A percentile compares a stretch with the other conserved stretches of the same genome.
These are phyloP conservation scores for Orobanche coerulescens DNA, from an alignment of 257 asterid species.

Conservation along the genomic window DNA sequence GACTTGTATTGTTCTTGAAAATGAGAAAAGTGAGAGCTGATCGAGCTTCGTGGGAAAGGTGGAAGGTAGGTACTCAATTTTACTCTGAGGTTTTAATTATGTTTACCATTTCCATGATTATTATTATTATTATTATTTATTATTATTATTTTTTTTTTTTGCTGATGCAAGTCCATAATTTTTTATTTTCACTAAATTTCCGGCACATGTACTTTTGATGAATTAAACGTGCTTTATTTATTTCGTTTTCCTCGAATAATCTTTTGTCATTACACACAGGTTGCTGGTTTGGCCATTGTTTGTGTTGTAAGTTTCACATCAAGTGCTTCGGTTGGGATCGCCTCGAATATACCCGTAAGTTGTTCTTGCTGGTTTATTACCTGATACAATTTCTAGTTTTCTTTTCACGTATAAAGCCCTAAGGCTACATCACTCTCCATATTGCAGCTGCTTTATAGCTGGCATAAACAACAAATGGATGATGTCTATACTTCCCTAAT, in stretches of 20 bases:
- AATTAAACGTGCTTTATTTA: neutral
- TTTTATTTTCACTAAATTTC: neutral
- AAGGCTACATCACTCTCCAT: constrained; percentile 11
- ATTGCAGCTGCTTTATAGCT: constrained; percentile 66
- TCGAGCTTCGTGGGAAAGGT: constrained; percentile 63
- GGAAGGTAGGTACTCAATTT: constrained; percentile 56
- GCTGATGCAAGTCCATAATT: neutral
- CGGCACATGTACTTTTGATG: neutral
- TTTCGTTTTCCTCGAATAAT: neutral
- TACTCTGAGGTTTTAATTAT: neutral
- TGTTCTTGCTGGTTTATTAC: constrained; percentile 17
- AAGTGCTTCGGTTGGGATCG: constrained; percentile 62
- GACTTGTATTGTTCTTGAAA: constrained; percentile 70
- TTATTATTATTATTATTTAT: too few species aligned
- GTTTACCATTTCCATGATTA: neutral
- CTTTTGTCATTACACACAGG: constrained; percentile 35
- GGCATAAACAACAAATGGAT: constrained; percentile 43
- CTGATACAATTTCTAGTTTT: constrained; percentile 9
- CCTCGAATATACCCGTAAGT: constrained; percentile 75
- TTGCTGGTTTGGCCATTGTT: constrained; percentile 81
- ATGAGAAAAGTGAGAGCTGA: constrained; percentile 96
- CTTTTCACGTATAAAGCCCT: neutral
- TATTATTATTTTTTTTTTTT: neutral
- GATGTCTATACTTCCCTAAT: constrained; percentile 51
- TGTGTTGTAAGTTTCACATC: constrained; percentile 77